Base-by-base conservation (phyloP, 768 basidiomycete species). In the Suillus lakei region DNA sequence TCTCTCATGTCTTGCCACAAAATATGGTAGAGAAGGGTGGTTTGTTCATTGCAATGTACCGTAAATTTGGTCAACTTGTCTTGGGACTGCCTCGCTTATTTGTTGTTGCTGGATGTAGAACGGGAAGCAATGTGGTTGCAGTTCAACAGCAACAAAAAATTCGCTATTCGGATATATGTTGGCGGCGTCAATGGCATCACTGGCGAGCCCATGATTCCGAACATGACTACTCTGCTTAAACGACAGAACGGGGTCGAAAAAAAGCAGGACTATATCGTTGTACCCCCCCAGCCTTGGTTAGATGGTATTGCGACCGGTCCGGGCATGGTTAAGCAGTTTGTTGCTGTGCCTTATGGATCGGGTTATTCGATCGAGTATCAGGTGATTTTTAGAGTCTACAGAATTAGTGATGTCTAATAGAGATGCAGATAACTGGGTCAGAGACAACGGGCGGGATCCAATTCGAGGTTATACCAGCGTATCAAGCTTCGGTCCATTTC, bases 71-170 rank as follows among this genome's bases (percentile, higher is more conserved):
- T 50, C 48, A 28, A 50, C 3, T 30, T 9, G 12, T 32, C 15
- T 30, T 58, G 7, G 5, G n/a, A 48, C n/a, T 46, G 32, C 36
- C 28, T 23, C 30, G 41, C 43, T 36, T 39, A 3, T 21, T 16
- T 39, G 38, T 48, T 60, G 73, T 70, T 64, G 67, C 48, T 72
- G 73, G 75, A 70, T 73, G 63, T 70, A 74, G 62, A 50, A 26
- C 69, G 73, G 8, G 73, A 76, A 67, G 75, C 75, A 1, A 72
- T 75, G 72, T 75, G 75, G 74, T 72, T 76, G 56, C 68, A 65
- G 5, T 76, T 75, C 63, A 50, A 23, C 10, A 50, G 48, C 48
- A 16, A 50, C 0, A 34, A 38, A n/a, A 54, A 32, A 32, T 21
- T 63, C 13, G 76, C 76, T 5, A 70, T 77, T 43, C 75, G 75